phyloP scores from a whole-genome alignment of 768 basidiomycete species.

The Mycena vulgaris region DNA sequence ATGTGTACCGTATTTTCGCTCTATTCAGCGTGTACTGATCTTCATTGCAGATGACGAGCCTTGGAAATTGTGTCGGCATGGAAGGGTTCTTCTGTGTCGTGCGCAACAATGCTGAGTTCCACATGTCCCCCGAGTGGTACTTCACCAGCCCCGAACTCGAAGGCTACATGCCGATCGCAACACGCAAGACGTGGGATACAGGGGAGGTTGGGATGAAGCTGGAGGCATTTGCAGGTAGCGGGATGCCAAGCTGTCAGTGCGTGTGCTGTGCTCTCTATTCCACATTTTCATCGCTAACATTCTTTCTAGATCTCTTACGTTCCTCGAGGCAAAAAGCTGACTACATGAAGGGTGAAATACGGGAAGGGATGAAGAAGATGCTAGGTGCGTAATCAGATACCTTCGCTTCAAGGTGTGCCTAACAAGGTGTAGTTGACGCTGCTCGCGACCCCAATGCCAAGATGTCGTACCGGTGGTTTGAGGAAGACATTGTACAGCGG shows the following conservation, averaged over 20 bases:
- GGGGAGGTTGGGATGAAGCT: slow-evolving; percentile 30
- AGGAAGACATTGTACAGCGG: slow-evolving; percentile 19
- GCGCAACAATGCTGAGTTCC: slow-evolving; percentile 31
- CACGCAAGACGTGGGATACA: slow-evolving; percentile 18
- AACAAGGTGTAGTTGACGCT: background rate
- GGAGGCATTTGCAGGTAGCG: slow-evolving; percentile 36
- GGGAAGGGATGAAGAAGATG: background rate
- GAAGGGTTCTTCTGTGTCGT: slow-evolving; percentile 47
- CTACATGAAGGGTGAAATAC: slow-evolving; percentile 8
- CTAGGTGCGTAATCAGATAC: background rate
- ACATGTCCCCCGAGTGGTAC: slow-evolving; percentile 40
- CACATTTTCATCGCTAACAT: background rate
- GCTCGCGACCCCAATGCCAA: background rate
- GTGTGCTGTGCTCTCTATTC: background rate
- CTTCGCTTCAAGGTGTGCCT: too few species aligned
- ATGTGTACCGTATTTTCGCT: background rate
- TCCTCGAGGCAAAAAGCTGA: slow-evolving; percentile 1
- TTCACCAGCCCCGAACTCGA: slow-evolving; percentile 37
- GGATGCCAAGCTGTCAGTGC: slow-evolving; percentile 31
- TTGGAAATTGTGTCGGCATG: slow-evolving; percentile 37
- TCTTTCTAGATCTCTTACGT: background rate
- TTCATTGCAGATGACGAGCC: slow-evolving; percentile 10
- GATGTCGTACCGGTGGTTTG: background rate
- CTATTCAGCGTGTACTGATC: background rate
- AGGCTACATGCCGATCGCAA: slow-evolving; percentile 39